Base-by-base conservation (phyloP, 1,284 basidiomycete species). In the Ceratobasidium sp. region DNA sequence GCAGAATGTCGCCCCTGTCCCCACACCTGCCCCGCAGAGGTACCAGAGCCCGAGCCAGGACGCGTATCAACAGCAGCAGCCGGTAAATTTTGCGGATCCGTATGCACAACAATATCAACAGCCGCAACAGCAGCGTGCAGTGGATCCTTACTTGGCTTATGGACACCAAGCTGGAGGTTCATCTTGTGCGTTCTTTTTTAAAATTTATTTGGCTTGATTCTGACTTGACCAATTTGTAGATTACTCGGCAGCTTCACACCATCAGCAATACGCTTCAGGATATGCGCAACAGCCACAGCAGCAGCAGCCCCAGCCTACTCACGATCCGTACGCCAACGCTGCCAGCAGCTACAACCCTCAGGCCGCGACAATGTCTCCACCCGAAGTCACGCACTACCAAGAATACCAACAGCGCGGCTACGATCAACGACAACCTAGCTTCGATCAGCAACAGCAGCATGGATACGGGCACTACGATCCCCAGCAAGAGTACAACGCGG, bases 91-190 rank as follows among this genome's bases (percentile, higher is more conserved):
- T 63, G 40, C 46, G 40, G 42, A 68, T 66, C 46, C 70, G 71
- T 76, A 72, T 76, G 66, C 66, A 6, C 46, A 51, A 49, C 66
- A 69, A 71, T n/a, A n/a, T n/a, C n/a, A n/a, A n/a, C n/a, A n/a
- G n/a, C 28, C 18, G 51, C 69, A 46, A n/a, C 71, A 18, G 44
- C 44, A 58, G 53, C 78, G 28, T 39, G 56, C 56, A 26, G 51
- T 60, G 55, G 58, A 70, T 53, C 78, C 49, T 42, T 71, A 69
- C 39, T 64, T 64, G 49, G 60, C 66, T 39, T 49, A 60, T 40
- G 67, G 44, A 26, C 67, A 64, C 55, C 66, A 68, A n/a, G 60
- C 60, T 40, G 40, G 55, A 12, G 60, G 51, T 7, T 10, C 61
- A 9, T 55, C 64, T 39, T 79, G 77, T 75, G 61, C 56, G 58